phyloP scores from a whole-genome alignment of 2,329 filamentous ascomycete genomes.

The Podosphaera aphanis region DNA sequence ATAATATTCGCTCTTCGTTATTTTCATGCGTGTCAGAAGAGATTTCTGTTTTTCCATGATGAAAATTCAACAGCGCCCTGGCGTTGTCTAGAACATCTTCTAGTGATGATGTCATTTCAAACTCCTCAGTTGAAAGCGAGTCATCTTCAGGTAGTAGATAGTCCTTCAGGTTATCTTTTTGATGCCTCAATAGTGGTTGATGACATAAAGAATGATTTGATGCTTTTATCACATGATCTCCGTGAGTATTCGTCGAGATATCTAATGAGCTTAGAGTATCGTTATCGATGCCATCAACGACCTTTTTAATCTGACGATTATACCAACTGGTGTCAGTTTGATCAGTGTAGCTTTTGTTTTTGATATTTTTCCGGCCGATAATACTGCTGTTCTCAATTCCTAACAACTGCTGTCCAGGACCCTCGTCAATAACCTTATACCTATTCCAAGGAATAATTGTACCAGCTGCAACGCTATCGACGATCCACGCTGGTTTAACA shows the following conservation, averaged over 20 bases:
- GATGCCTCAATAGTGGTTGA: no score
- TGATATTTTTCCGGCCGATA: slow-evolving; percentile 38
- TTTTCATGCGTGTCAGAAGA: neutral
- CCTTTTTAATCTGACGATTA: slow-evolving; percentile 20
- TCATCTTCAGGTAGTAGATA: slow-evolving; percentile 3
- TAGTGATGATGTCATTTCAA: slow-evolving; percentile 15
- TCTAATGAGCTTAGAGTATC: neutral
- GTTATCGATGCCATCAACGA: neutral
- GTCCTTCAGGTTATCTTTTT: no score
- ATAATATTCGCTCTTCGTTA: neutral
- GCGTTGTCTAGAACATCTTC: slow-evolving; percentile 14
- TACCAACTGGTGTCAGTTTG: slow-evolving; percentile 73
- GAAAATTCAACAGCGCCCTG: neutral
- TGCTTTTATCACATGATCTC: no score
- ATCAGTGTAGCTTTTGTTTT: slow-evolving; percentile 46
- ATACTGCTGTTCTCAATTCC: slow-evolving; percentile 37
- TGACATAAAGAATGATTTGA: no score
- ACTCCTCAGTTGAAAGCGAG: slow-evolving; percentile 10
- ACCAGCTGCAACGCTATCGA: slow-evolving; percentile 66
- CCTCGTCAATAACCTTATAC: slow-evolving; percentile 70
- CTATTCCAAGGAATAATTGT: slow-evolving; percentile 65
- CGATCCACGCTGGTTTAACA: slow-evolving; percentile 84
- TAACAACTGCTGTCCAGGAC: slow-evolving; percentile 57
- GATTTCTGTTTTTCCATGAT: neutral
- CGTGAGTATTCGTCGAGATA: no score